phyloP scores from a whole-genome alignment of 345 rosid genomes.

The Microcos paniculata region DNA sequence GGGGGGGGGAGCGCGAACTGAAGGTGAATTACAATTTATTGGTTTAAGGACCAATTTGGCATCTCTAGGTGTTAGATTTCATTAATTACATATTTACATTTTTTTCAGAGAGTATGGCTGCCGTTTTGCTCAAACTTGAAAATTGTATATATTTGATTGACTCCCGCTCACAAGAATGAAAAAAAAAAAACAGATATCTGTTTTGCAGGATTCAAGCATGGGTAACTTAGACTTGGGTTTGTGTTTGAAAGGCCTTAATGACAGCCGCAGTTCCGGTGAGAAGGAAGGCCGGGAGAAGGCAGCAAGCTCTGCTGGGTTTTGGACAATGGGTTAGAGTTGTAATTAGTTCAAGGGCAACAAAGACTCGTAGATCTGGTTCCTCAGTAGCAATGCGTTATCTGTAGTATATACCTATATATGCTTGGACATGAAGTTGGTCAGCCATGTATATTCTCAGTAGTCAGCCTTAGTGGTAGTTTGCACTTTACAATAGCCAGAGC shows the following conservation, averaged over 20 bases:
- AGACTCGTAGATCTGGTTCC: neutral
- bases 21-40: neutral
- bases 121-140: neutral
- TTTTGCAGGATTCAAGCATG: conserved; percentile 49
- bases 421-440: neutral
- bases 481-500: neutral
- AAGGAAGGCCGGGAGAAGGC: conserved; percentile 26
- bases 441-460: neutral
- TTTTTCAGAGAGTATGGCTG: neutral
- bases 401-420: neutral
- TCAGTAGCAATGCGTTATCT: neutral
- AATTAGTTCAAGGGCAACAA: neutral
- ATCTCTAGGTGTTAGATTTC: neutral
- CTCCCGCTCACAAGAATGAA: neutral
- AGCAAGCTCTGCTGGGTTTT: conserved; percentile 20
- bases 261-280: conserved; percentile 19
- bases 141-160: neutral
- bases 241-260: conserved; percentile 47
- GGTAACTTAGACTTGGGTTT: conserved; percentile 53
- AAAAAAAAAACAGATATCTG: neutral
- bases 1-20: too few relatives aligned
- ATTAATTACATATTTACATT: neutral
- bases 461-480: neutral
- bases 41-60: neutral
- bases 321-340: conserved; percentile 17